Percentiles rank a stretch among this genome's conserved stretches.
phyloP scores from a whole-genome alignment of 1,284 basidiomycete species.

The Moniliella sp. region DNA sequence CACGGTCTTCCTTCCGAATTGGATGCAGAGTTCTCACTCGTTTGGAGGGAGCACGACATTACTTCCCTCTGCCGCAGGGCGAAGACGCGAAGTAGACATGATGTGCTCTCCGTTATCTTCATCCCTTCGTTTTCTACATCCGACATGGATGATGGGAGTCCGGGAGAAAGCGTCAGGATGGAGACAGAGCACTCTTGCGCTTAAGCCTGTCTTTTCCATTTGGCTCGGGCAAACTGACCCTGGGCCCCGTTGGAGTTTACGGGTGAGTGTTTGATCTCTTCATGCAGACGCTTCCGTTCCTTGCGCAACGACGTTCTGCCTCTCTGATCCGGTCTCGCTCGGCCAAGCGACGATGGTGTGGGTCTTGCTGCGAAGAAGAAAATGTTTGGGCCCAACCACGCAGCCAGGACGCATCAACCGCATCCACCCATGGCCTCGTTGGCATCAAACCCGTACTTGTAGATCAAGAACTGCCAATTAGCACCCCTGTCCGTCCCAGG shows the following conservation, averaged over 20 bases:
- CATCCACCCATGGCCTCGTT: slow-evolving; percentile 96
- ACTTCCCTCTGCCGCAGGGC: too few relatives aligned
- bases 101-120: too few relatives aligned
- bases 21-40: too few relatives aligned
- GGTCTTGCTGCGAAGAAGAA: slow-evolving; percentile 70
- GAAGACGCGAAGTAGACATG: too few relatives aligned
- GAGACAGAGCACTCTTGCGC: too few relatives aligned
- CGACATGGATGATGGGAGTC: too few relatives aligned
- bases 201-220: too few relatives aligned
- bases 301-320: slow-evolving; percentile 4
- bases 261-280: background rate
- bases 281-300: slow-evolving; percentile 5
- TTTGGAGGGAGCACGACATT: too few relatives aligned
- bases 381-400: slow-evolving; percentile 61
- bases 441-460: slow-evolving; percentile 98
- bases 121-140: too few relatives aligned
- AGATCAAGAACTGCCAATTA: slow-evolving; percentile 86
- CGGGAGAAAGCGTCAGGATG: too few relatives aligned
- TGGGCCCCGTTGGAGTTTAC: too few relatives aligned
- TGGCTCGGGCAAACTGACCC: background rate
- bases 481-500: slow-evolving; percentile 70
- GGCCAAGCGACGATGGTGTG: slow-evolving; percentile 23
- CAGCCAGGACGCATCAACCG: slow-evolving; percentile 83
- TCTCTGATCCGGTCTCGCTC: slow-evolving; percentile 10
- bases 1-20: too few relatives aligned